These are phyloP conservation scores for Laburnicola sp. DNA, from an alignment of 2,329 filamentous ascomycete species.

Conservation along the genomic window DNA sequence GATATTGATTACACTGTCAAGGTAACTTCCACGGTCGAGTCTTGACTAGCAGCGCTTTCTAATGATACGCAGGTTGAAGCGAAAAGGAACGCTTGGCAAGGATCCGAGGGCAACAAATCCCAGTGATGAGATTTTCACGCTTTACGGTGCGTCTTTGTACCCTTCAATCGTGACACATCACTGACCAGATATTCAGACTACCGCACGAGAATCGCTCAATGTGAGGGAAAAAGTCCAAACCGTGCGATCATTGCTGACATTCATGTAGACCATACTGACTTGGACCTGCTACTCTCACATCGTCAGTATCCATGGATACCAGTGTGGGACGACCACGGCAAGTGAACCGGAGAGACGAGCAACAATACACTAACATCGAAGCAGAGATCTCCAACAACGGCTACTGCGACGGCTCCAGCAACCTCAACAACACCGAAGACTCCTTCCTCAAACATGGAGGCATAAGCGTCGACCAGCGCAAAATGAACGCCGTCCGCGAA, in stretches of 20 bases:
- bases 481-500: slow-evolving; percentile 72
- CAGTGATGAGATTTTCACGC: slow-evolving; percentile 16
- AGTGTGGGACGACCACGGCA: slow-evolving; percentile 63
- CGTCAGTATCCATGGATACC: slow-evolving; percentile 64
- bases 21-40: too few relatives aligned
- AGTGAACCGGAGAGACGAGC: not conserved
- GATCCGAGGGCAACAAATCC: slow-evolving; percentile 18
- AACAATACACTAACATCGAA: slow-evolving; percentile 19
- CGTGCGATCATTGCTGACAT: not conserved
- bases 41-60: too few relatives aligned
- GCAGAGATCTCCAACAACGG: slow-evolving; percentile 66
- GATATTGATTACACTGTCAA: slow-evolving; percentile 76
- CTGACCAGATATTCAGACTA: slow-evolving; percentile 52
- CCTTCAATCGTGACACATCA: not conserved
- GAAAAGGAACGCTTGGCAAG: slow-evolving; percentile 41
- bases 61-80: slow-evolving; percentile 61
- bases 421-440: slow-evolving; percentile 67
- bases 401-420: slow-evolving; percentile 63
- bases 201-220: slow-evolving; percentile 58
- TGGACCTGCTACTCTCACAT: slow-evolving; percentile 61
- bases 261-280: slow-evolving; percentile 57
- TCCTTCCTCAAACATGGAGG: slow-evolving; percentile 62
- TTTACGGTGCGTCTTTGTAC: slow-evolving; percentile 10
- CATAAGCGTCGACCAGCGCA: slow-evolving; percentile 71
- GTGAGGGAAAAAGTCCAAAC: not conserved